Evolutionary conservation across 179 eudicot genomes (phyloP), one percentile per base, ranked within the genome.

Genomic region (Gypsophila paniculata): DNA sequence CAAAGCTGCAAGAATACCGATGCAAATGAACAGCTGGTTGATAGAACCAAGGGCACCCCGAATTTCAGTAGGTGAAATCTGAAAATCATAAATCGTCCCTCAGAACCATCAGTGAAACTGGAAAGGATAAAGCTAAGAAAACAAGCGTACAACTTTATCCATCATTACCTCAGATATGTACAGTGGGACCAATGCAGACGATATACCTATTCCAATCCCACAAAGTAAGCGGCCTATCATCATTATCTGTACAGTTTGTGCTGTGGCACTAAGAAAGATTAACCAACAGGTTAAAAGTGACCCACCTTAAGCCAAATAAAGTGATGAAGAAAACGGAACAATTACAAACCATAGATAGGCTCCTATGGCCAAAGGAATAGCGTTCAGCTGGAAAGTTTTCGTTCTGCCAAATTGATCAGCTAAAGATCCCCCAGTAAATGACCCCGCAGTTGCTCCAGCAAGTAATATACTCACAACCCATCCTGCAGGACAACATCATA

Each of bases 11-110:
- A 93, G 97, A 79, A 93, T 91, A 62, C 98, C 98, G 74, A 93
- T 77, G 80, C 98, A 93, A 71, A 93, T 93, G 72, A 88, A 93
- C 68, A 93, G 85, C 82, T 93, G 98, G 84, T 93, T 93, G 85
- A 91, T 89, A 42, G 98, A 86, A 42, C 98, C 98, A 82, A 93
- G 98, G 48, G 97, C 90, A 53, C 98, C 98, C 1, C 98, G 93
- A 70, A 93, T 93, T 77, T 93, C 98, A 76, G 98, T 93, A 11
- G 98, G 98, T 54, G 98, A 91, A 69, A 93, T 93, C 98, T 93
- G 83, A 29, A 65, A 75, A 72, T 26, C 54, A 85, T 49, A 69
- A 44, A 60, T 46, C 7, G 21, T 51, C 29, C 71, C 64, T 42
- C 22, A 71, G 53, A 67, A 46, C 49, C 25, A 25, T 61, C 49